Evolutionary conservation across 1,284 basidiomycete species (phyloP).

Genomic region (Apiotrichum gracile): DNA sequence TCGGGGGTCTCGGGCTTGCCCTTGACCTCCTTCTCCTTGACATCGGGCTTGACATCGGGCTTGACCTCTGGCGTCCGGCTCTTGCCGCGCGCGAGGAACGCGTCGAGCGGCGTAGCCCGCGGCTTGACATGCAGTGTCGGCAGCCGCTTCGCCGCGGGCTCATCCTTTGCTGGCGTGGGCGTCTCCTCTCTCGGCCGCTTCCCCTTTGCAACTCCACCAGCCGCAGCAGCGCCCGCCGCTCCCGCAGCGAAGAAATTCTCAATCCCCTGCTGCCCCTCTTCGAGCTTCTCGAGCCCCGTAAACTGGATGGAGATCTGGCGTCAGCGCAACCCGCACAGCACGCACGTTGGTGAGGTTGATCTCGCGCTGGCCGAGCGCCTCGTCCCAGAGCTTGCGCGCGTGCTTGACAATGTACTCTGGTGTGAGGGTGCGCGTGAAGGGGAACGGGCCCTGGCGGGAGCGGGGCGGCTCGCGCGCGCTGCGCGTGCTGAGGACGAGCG

Average conservation of each 20-base stretch:
- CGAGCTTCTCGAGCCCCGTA: conserved; percentile 70
- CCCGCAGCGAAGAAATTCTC: conserved; percentile 66
- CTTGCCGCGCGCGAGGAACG: conserved; percentile 19
- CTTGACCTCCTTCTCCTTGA: too few species aligned
- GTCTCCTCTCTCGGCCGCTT: background rate
- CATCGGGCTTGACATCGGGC: too few species aligned
- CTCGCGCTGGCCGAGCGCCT: conserved; percentile 55
- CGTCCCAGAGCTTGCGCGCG: conserved; percentile 80
- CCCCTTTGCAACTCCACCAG: too few species aligned
- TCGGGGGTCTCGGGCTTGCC: background rate
- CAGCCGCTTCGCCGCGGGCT: conserved; percentile 24
- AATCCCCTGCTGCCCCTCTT: conserved; percentile 77
- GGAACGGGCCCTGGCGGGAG: conserved; percentile 77
- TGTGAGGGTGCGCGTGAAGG: conserved; percentile 65
- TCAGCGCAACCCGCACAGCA: background rate
- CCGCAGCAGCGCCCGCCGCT: too few species aligned
- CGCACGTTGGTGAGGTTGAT: conserved; percentile 63
- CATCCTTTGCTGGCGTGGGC: conserved; percentile 1
- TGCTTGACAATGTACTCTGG: conserved; percentile 71
- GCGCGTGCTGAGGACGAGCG: conserved; percentile 68
- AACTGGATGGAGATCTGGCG: conserved; percentile 64
- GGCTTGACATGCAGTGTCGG: conserved; percentile 26
- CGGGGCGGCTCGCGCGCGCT: conserved; percentile 60
- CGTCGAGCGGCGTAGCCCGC: conserved; percentile 22
- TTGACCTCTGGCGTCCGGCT: background rate